Conservation (phyloP, 208 protist genomes). For the Acanthamoeba triangularis region DNA sequence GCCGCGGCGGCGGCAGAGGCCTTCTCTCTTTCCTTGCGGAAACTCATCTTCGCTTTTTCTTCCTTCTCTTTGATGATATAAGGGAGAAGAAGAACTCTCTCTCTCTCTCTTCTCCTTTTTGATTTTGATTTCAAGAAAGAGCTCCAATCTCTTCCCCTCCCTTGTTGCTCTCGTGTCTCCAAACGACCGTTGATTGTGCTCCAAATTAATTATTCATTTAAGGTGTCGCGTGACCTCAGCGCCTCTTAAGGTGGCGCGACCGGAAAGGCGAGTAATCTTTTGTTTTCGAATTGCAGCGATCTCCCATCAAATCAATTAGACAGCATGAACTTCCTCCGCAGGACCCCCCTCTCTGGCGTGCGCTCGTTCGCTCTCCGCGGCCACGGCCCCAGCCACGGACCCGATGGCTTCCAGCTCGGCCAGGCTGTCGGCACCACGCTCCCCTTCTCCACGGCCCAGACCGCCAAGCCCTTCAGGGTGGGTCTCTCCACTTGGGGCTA, state of each 20-base stretch:
- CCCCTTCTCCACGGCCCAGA: slow-evolving; percentile 7
- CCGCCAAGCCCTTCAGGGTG: slow-evolving; percentile 26
- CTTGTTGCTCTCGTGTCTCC: background rate
- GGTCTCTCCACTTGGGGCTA: slow-evolving; percentile 11
- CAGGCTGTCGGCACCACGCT: slow-evolving; percentile 59
- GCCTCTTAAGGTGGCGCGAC: background rate
- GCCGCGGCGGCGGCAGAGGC: background rate
- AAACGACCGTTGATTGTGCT: background rate
- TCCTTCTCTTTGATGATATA: background rate
- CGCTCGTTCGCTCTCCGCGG: slow-evolving; percentile 51
- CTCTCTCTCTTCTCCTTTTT: background rate
- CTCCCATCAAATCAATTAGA: background rate
- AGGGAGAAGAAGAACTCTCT: background rate
- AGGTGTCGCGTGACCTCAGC: background rate
- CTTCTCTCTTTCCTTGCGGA: slow-evolving; percentile 1
- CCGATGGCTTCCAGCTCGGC: slow-evolving; percentile 29
- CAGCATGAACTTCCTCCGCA: slow-evolving; percentile 68
- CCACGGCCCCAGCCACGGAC: slow-evolving; percentile 66
- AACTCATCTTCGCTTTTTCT: background rate
- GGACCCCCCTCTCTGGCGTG: slow-evolving; percentile 68
- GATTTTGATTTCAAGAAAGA: too few relatives aligned
- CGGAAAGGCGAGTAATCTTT: background rate
- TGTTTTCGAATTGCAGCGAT: background rate
- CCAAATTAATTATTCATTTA: background rate
- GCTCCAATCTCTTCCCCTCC: background rate